Conservation (phyloP, 2,329 filamentous ascomycete genomes). For the Lachnellula occidentalis region DNA sequence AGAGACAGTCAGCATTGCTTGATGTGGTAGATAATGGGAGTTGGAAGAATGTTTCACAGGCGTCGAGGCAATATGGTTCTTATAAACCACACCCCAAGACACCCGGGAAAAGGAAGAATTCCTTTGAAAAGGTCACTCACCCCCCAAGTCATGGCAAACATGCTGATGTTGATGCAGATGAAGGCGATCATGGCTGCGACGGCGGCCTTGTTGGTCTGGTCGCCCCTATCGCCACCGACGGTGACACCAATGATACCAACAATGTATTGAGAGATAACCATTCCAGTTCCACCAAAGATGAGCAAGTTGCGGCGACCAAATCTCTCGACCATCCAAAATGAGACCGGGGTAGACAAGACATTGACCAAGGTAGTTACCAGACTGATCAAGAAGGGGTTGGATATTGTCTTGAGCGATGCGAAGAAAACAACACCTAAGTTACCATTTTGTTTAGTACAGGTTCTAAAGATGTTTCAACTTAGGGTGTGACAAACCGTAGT, state of each 20-base stretch:
- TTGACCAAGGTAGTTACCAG: constrained; percentile 87
- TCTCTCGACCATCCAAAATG: constrained; percentile 80
- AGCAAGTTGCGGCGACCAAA: constrained; percentile 77
- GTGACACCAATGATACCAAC: constrained; percentile 71
- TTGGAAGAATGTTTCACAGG: constrained; percentile 62
- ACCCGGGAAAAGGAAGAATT: too few species aligned
- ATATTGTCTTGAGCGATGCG: constrained; percentile 67
- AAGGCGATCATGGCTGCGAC: constrained; percentile 71
- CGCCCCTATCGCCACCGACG: constrained; percentile 42
- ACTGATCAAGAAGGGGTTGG: constrained; percentile 75
- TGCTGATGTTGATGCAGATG: constrained; percentile 90
- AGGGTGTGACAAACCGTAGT: constrained; percentile 50
- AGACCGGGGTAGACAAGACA: constrained; percentile 76
- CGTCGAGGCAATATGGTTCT: background rate
- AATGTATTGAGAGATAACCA: constrained; percentile 82
- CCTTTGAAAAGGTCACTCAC: constrained; percentile 35
- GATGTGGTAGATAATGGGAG: constrained; percentile 30
- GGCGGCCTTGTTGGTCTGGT: constrained; percentile 50
- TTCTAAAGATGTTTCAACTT: too few species aligned
- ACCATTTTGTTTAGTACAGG: too few species aligned
- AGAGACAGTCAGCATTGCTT: constrained; percentile 46
- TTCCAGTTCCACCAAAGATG: constrained; percentile 71
- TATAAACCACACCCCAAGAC: too few species aligned
- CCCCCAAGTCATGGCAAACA: constrained; percentile 86
- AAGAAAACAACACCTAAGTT: constrained; percentile 63